Conservation (phyloP, 2,329 filamentous ascomycete genomes). For the Tolypocladium endophyticum region DNA sequence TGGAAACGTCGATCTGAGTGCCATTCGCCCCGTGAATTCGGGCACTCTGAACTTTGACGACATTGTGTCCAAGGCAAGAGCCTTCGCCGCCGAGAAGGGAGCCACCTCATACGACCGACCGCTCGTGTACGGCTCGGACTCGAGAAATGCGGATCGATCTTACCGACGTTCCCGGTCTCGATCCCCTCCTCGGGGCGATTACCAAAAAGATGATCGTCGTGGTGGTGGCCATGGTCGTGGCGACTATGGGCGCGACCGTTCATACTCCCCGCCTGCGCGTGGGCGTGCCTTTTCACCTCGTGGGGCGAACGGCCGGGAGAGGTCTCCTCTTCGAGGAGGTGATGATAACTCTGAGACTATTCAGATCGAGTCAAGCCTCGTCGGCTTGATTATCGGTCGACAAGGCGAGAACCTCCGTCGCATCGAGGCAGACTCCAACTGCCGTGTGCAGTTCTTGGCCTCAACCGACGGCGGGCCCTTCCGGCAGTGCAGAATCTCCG, state of each 20-base stretch:
- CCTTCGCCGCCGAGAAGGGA: slow-evolving; percentile 71
- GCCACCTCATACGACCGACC: slow-evolving; percentile 52
- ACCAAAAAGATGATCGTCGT: slow-evolving; percentile 73
- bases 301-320: slow-evolving; percentile 41
- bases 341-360: slow-evolving; percentile 74
- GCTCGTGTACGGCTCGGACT: slow-evolving; percentile 30
- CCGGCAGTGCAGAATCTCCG: slow-evolving; percentile 79
- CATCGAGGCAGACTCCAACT: slow-evolving; percentile 73
- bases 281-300: slow-evolving; percentile 50
- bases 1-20: slow-evolving; percentile 70
- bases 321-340: slow-evolving; percentile 43
- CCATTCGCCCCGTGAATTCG: slow-evolving; percentile 67
- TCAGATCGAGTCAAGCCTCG: slow-evolving; percentile 74
- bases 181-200: slow-evolving; percentile 62
- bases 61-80: slow-evolving; percentile 74
- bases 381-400: slow-evolving; percentile 82
- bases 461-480: slow-evolving; percentile 62
- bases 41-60: slow-evolving; percentile 77
- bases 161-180: slow-evolving; percentile 62
- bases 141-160: slow-evolving; percentile 28
- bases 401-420: slow-evolving; percentile 81
- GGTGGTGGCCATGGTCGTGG: slow-evolving; percentile 39
- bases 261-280: slow-evolving; percentile 55
- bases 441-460: slow-evolving; percentile 80
- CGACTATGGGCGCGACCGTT: slow-evolving; percentile 53